Evolutionary conservation across 2,329 filamentous ascomycete genomes (phyloP).

Genomic region (Kalmusia sp.): DNA sequence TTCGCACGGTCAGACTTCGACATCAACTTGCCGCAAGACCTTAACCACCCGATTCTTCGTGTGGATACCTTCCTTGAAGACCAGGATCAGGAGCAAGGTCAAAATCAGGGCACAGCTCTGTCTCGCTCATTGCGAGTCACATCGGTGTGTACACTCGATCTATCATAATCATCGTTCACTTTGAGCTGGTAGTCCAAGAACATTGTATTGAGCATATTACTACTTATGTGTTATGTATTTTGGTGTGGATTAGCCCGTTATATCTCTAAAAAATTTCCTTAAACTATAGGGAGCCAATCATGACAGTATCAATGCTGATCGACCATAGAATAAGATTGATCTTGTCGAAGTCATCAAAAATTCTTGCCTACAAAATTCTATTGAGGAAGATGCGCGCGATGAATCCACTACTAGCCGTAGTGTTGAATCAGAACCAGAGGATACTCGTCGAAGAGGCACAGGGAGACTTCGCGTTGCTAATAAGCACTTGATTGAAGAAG

Average conservation of each 20-base stretch:
- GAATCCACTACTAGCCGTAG: constrained; percentile 5
- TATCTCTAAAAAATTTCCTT: too few relatives aligned
- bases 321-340: not conserved
- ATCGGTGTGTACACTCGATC: constrained; percentile 27
- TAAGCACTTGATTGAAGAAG: constrained; percentile 32
- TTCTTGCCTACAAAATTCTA: not conserved
- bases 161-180: not conserved
- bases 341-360: not conserved
- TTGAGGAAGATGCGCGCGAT: not conserved
- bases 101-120: constrained; percentile 10
- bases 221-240: too few relatives aligned
- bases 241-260: too few relatives aligned
- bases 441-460: constrained; percentile 31
- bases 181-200: too few relatives aligned
- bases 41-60: constrained; percentile 34
- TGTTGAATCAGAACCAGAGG: constrained; percentile 4
- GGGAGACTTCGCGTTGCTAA: constrained; percentile 38
- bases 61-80: constrained; percentile 43
- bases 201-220: too few relatives aligned
- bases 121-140: constrained; percentile 32
- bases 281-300: too few relatives aligned
- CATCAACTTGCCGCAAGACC: constrained; percentile 32
- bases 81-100: constrained; percentile 10
- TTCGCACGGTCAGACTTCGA: constrained; percentile 30
- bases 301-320: too few relatives aligned